phyloP scores from a whole-genome alignment of 148 eudicot species.

The Drosera capensis region DNA sequence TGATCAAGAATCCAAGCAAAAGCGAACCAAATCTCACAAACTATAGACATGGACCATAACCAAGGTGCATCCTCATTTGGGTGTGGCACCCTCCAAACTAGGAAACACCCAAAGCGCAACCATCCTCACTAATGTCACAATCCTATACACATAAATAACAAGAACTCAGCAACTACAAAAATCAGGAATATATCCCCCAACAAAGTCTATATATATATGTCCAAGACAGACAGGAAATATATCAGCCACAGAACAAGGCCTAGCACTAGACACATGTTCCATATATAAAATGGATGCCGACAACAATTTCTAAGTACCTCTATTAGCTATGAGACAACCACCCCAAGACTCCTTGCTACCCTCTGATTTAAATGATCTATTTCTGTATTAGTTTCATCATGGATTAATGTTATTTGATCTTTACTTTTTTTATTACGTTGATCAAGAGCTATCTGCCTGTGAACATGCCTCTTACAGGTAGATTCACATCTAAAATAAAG shows the following conservation, averaged over 20 bases:
- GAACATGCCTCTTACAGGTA: neutral
- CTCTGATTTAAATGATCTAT: no score
- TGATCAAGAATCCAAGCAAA: slow-evolving; percentile 7
- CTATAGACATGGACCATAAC: slow-evolving; percentile 7
- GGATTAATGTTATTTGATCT: no score
- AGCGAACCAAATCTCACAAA: slow-evolving; percentile 6
- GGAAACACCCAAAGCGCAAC: slow-evolving; percentile 1
- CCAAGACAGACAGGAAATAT: no score
- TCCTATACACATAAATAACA: neutral
- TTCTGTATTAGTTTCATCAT: no score
- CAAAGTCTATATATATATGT: neutral
- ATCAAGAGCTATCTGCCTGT: no score
- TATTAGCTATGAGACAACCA: no score
- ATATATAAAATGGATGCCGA: no score
- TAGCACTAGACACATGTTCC: no score
- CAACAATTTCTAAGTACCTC: no score
- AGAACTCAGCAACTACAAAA: slow-evolving; percentile 2
- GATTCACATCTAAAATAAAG: neutral
- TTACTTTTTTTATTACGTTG: no score
- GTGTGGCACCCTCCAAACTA: slow-evolving; percentile 2
- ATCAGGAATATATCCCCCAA: neutral
- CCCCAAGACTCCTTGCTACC: no score
- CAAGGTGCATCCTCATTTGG: slow-evolving; percentile 3
- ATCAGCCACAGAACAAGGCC: no score
- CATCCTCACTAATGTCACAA: slow-evolving; percentile 2